Evolutionary conservation across 1,284 basidiomycete species (phyloP), one percentile per base, ranked within the genome.

Genomic region (Psilocybe mexicana): DNA sequence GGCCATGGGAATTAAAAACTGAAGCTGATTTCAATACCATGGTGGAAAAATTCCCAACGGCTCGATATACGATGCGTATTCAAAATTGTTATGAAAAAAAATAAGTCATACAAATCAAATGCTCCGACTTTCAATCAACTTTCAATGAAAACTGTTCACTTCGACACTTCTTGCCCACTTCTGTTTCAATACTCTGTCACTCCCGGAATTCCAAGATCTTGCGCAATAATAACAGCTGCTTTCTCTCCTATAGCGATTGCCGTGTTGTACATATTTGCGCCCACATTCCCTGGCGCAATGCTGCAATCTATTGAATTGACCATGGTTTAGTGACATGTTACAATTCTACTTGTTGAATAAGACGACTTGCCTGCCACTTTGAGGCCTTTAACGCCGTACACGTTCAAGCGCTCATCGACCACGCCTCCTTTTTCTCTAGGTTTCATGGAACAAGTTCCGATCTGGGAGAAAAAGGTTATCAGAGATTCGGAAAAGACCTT

Each of bases 401-500:
- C 86, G 65, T 85, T 84, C 49, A 90, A 68, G 2, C 72, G 74
- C 4, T 79, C 60, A 61, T 89, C 84, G 3, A 90, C 84, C 0
- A 88, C 87, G 12, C 87, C 88, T 2, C 78, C 77, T 47, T 74
- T 57, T 8, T 78, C 76, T 25, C 80, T 76, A 0, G 81, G 75
- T 63, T 84, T 87, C 87, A 90, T 90, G 0, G 83, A 79, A 61
- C 86, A 88, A 0, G 87, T 89, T 12, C 85, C 85, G 33, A 84
- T 74, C 82, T 85, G 50, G 10, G 18, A 43, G 1, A 40, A 35
- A 12, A 4, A 49, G 3, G n/a, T 36, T 10, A 14, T 10, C 5
- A 5, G 12, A 18, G 4, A 33, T 33, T 8, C 8, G 30, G 38
- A 4, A 12, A 12, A 4, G 38, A 4, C 1, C 3, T 12, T 12